Evolutionary conservation across 192 early-diverging fungal species (phyloP).

Genomic region (Coemansia furcata): DNA sequence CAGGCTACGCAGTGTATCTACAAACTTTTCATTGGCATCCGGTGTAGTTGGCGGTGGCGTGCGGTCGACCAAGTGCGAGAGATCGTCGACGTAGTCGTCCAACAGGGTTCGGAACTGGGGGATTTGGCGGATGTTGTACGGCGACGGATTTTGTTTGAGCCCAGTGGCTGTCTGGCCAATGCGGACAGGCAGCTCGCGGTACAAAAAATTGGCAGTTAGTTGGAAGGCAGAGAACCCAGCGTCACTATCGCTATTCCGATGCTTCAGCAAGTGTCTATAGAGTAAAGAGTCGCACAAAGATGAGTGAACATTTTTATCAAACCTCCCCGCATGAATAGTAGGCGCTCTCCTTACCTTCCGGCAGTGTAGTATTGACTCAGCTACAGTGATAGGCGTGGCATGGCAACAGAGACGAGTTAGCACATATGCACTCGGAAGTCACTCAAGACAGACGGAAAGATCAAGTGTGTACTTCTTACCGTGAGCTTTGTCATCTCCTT

Average conservation of each 20-base stretch:
- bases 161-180: slow-evolving; percentile 55
- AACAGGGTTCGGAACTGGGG: slow-evolving; percentile 51
- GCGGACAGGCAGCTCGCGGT: slow-evolving; percentile 60
- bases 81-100: slow-evolving; percentile 55
- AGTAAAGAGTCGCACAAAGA: background rate
- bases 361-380: slow-evolving; percentile 51
- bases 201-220: slow-evolving; percentile 55
- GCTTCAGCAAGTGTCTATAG: slow-evolving; percentile 43
- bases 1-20: slow-evolving; percentile 36
- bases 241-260: slow-evolving; percentile 39
- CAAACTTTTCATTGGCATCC: slow-evolving; percentile 41
- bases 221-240: slow-evolving; percentile 41
- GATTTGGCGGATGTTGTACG: slow-evolving; percentile 46
- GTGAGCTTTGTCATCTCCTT: slow-evolving; percentile 52
- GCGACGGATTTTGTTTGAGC: slow-evolving; percentile 48
- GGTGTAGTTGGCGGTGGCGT: slow-evolving; percentile 31
- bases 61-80: slow-evolving; percentile 40
- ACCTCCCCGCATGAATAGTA: background rate
- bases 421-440: background rate
- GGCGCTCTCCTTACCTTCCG: slow-evolving; percentile 27
- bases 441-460: background rate
- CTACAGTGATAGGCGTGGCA: slow-evolving; percentile 12
- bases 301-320: background rate
- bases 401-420: background rate
- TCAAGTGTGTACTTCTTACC: slow-evolving; percentile 7